Evolutionary conservation across 129 eudicot genomes (phyloP).

Genomic region (Helichrysum umbraculigerum): DNA sequence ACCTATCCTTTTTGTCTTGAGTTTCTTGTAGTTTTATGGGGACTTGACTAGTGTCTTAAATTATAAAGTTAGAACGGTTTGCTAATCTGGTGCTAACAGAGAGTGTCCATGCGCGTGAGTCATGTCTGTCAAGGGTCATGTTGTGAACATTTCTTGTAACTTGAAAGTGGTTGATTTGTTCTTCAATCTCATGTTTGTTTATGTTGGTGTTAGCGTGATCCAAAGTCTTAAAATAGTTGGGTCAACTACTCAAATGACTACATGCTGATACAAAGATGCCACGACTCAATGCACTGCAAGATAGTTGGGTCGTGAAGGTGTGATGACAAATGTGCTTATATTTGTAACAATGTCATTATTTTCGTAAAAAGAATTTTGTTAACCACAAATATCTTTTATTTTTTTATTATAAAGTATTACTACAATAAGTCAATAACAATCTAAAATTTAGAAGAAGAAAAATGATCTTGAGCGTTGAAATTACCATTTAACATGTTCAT

Average conservation of each 20-base stretch:
- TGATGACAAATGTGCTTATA: no score
- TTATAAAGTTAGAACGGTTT: slow-evolving; percentile 11
- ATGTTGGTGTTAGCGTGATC: neutral
- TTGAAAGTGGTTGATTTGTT: neutral
- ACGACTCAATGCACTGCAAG: neutral
- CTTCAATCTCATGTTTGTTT: neutral
- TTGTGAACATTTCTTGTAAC: neutral
- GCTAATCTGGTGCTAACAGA: neutral
- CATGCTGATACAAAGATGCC: neutral
- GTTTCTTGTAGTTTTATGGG: neutral
- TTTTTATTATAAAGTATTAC: no score
- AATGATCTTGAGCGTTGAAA: no score
- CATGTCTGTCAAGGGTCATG: neutral
- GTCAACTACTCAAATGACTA: neutral
- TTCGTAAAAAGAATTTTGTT: no score
- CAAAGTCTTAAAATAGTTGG: neutral
- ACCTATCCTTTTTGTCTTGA: slow-evolving; percentile 6
- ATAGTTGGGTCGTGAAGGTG: neutral
- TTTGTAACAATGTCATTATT: no score
- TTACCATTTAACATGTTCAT: no score
- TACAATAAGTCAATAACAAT: no score
- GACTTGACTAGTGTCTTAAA: neutral
- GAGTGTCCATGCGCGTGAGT: neutral
- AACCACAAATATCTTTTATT: no score
- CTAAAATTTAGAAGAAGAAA: no score